Conservation (phyloP, 163 green algal genomes). For the Chlamydomonas reinhardtii region DNA sequence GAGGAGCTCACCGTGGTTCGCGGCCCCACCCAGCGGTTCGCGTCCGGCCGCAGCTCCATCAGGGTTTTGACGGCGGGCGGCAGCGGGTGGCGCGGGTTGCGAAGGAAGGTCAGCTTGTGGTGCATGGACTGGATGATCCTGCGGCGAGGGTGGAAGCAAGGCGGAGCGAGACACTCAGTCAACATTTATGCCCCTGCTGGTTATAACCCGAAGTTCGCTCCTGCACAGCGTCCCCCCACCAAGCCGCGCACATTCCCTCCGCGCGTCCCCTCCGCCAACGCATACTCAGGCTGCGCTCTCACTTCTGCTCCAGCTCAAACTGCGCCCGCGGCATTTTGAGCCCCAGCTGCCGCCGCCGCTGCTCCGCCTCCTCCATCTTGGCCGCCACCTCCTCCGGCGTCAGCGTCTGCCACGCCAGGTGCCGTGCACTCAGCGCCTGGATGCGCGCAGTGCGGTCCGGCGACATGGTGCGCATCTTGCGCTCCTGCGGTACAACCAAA, state of each 20-base stretch:
- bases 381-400: slow-evolving; percentile 55
- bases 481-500: not conserved
- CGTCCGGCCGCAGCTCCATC: slow-evolving; percentile 33
- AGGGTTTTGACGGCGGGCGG: slow-evolving; percentile 53
- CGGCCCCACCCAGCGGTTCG: slow-evolving; percentile 25
- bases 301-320: slow-evolving; percentile 79
- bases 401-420: slow-evolving; percentile 63
- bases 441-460: slow-evolving; percentile 41
- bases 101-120: slow-evolving; percentile 77
- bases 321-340: slow-evolving; percentile 75
- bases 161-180: too few relatives aligned
- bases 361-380: slow-evolving; percentile 62
- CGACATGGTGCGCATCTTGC: slow-evolving; percentile 41
- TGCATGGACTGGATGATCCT: slow-evolving; percentile 79
- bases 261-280: too few relatives aligned
- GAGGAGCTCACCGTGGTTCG: not conserved
- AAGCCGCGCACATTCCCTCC: too few relatives aligned
- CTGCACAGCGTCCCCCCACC: too few relatives aligned
- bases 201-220: too few relatives aligned
- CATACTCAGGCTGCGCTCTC: slow-evolving; percentile 28
- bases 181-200: too few relatives aligned
- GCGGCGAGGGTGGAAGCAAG: not conserved
- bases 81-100: slow-evolving; percentile 64
- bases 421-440: slow-evolving; percentile 3
- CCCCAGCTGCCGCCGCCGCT: slow-evolving; percentile 59